Conservation (phyloP, 345 rosid species). For the Arabidopsis suecica region DNA sequence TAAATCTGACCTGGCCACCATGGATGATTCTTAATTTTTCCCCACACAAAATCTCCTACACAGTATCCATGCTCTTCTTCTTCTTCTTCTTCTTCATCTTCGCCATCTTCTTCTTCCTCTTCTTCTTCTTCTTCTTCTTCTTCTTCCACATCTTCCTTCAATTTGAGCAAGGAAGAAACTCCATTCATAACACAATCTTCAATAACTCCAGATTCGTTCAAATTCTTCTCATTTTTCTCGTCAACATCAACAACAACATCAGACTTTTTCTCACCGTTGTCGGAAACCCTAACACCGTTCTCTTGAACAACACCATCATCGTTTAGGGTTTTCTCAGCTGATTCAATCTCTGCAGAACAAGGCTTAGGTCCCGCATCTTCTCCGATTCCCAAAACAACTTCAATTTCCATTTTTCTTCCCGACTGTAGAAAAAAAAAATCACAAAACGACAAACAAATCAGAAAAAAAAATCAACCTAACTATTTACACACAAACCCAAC, state of each 20-base stretch:
- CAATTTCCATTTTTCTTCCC: constrained; percentile 39
- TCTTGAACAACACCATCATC: constrained; percentile 35
- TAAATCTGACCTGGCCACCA: constrained; percentile 99
- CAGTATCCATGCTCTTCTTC: constrained; percentile 53
- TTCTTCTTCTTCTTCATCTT: constrained; percentile 42
- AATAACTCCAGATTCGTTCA: constrained; percentile 40
- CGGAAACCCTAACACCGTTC: constrained; percentile 55
- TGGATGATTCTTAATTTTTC: constrained; percentile 87
- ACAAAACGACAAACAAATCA: constrained; percentile 38
- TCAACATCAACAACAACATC: constrained; percentile 18
- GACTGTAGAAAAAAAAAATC: constrained; percentile 21
- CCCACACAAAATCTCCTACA: constrained; percentile 95
- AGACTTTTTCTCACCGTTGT: constrained; percentile 43
- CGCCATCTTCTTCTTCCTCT: not conserved
- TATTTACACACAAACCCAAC: constrained; percentile 2
- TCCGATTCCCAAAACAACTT: constrained; percentile 35
- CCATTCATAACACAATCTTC: constrained; percentile 77
- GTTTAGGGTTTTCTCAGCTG: constrained; percentile 30
- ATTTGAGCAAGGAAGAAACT: constrained; percentile 63
- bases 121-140: constrained; percentile 4
- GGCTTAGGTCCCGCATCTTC: constrained; percentile 30
- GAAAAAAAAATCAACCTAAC: constrained; percentile 3
- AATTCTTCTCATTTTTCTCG: constrained; percentile 13
- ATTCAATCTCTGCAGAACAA: constrained; percentile 21
- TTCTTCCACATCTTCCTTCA: constrained; percentile 50